Evolutionary conservation across 2,329 filamentous ascomycete species (phyloP).

Genomic region (Pseudocercospora ulei): DNA sequence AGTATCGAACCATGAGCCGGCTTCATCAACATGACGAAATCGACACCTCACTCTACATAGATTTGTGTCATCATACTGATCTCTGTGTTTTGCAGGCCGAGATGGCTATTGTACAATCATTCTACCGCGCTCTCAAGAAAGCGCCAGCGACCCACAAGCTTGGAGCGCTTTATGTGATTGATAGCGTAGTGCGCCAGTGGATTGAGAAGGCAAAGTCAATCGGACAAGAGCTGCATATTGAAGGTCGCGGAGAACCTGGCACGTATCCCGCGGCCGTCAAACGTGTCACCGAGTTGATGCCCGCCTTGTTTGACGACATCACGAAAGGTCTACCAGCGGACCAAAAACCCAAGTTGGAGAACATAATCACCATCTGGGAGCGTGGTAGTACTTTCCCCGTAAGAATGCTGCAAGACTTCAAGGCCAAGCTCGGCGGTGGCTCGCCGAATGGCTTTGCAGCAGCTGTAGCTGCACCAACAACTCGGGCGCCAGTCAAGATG

Average conservation of each 20-base stretch:
- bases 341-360: slow-evolving; percentile 97
- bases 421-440: slow-evolving; percentile 46
- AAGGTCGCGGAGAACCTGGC: slow-evolving; percentile 71
- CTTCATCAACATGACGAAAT: slow-evolving; percentile 9
- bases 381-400: slow-evolving; percentile 83
- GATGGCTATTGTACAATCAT: slow-evolving; percentile 86
- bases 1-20: too few relatives aligned
- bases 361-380: slow-evolving; percentile 96
- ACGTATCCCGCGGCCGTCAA: slow-evolving; percentile 91
- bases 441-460: slow-evolving; percentile 17
- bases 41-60: too few relatives aligned
- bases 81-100: slow-evolving; percentile 75
- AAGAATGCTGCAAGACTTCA: slow-evolving; percentile 70
- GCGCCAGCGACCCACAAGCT: slow-evolving; percentile 91
- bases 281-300: slow-evolving; percentile 91
- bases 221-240: slow-evolving; percentile 58
- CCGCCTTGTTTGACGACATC: slow-evolving; percentile 90
- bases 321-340: slow-evolving; percentile 76
- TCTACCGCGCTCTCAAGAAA: slow-evolving; percentile 96
- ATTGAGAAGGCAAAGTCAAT: slow-evolving; percentile 85
- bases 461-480: slow-evolving; percentile 13
- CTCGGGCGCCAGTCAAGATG: slow-evolving; percentile 12
- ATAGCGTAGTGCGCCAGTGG: slow-evolving; percentile 98
- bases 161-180: slow-evolving; percentile 98
- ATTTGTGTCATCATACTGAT: too few relatives aligned